phyloP scores from a whole-genome alignment of 371 early-diverging fungal species.

The Rhizopus stolonifer region DNA sequence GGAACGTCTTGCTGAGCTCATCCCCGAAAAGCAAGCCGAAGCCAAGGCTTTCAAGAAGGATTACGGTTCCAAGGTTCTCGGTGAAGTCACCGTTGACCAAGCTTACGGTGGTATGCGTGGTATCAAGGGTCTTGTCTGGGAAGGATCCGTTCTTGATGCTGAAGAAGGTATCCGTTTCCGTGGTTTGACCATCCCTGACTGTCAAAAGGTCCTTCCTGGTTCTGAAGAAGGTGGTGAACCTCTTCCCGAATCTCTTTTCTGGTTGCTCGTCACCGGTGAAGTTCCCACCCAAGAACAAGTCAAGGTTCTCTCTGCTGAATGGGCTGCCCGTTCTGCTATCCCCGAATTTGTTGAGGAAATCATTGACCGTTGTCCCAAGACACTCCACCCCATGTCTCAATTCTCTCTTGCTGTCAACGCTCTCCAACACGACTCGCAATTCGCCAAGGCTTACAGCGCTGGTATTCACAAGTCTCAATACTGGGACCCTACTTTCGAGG shows the following conservation, averaged over 20 bases:
- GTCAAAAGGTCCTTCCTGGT: slow-evolving; percentile 87
- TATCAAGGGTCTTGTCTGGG: slow-evolving; percentile 98
- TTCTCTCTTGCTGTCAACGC: slow-evolving; percentile 95
- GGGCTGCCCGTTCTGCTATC: slow-evolving; percentile 90
- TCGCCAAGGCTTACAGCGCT: slow-evolving; percentile 95
- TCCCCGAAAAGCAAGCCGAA: slow-evolving; percentile 93
- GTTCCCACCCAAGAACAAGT: slow-evolving; percentile 95
- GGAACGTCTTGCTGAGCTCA: slow-evolving; percentile 89
- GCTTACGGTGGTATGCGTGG: slow-evolving; percentile 99
- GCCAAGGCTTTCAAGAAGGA: slow-evolving; percentile 91
- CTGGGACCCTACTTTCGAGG: slow-evolving; percentile 97
- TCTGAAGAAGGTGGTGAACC: slow-evolving; percentile 90
- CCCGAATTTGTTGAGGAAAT: slow-evolving; percentile 94
- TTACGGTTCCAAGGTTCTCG: slow-evolving; percentile 87
- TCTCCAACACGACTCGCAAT: slow-evolving; percentile 92
- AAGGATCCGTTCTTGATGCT: slow-evolving; percentile 95
- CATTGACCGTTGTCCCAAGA: slow-evolving; percentile 95
- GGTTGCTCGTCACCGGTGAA: slow-evolving; percentile 97
- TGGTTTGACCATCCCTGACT: slow-evolving; percentile 94
- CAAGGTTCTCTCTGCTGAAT: slow-evolving; percentile 88
- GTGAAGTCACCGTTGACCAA: slow-evolving; percentile 96
- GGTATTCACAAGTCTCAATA: slow-evolving; percentile 94
- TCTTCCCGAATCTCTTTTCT: slow-evolving; percentile 97
- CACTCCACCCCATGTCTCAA: slow-evolving; percentile 99
- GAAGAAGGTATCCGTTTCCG: slow-evolving; percentile 99